Evolutionary conservation across 2,329 filamentous ascomycete genomes (phyloP).

Genomic region (Monosporascus cannonballus): DNA sequence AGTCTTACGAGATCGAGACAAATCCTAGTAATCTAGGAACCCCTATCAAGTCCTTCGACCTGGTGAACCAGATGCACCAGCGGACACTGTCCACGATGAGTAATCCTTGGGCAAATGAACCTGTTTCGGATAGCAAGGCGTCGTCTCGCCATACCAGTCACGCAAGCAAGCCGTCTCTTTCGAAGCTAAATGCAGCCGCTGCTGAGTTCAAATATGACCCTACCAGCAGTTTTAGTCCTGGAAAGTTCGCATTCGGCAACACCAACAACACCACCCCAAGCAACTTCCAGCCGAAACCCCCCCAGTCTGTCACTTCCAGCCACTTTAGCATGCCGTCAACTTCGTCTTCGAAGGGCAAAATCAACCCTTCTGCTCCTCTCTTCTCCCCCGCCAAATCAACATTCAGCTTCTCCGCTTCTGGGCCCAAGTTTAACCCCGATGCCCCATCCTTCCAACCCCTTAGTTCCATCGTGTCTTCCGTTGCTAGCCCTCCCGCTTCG

Average conservation of each 20-base stretch:
- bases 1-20: slow-evolving; percentile 63
- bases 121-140: slow-evolving; percentile 30
- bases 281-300: slow-evolving; percentile 38
- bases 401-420: slow-evolving; percentile 51
- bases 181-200: slow-evolving; percentile 82
- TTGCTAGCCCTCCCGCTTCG: slow-evolving; percentile 39
- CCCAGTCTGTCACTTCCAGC: slow-evolving; percentile 31
- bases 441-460: slow-evolving; percentile 71
- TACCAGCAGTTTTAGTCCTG: slow-evolving; percentile 42
- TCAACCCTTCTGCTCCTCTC: slow-evolving; percentile 63
- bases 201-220: slow-evolving; percentile 80
- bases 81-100: slow-evolving; percentile 50
- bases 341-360: slow-evolving; percentile 35
- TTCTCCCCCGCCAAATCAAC: slow-evolving; percentile 64
- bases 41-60: slow-evolving; percentile 47
- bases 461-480: slow-evolving; percentile 38
- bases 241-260: slow-evolving; percentile 44
- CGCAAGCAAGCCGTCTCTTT: slow-evolving; percentile 62
- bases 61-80: slow-evolving; percentile 43
- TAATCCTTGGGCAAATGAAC: slow-evolving; percentile 58
- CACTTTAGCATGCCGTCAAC: slow-evolving; percentile 37
- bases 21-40: slow-evolving; percentile 69
- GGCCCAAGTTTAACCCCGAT: slow-evolving; percentile 67
- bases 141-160: slow-evolving; percentile 47
- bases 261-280: slow-evolving; percentile 23